Conservation (phyloP, 495 filamentous ascomycete species). For the Hypoxylon lienhwacheense region DNA sequence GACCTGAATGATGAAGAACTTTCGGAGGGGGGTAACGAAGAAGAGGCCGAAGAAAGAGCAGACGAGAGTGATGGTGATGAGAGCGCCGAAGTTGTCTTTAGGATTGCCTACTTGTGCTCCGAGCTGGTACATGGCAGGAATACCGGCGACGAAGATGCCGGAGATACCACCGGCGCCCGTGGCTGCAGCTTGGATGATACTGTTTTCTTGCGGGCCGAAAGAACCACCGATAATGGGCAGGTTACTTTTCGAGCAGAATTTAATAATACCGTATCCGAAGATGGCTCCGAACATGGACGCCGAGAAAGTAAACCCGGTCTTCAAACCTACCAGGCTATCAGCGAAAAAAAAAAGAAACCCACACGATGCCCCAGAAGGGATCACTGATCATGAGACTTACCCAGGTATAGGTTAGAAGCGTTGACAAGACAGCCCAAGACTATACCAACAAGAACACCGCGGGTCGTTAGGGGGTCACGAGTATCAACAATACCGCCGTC, state of each 20-base stretch:
- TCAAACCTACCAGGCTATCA: slow-evolving; percentile 53
- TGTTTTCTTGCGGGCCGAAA: slow-evolving; percentile 70
- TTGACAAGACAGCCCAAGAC: slow-evolving; percentile 62
- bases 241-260: slow-evolving; percentile 52
- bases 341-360: too few relatives aligned
- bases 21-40: slow-evolving; percentile 66
- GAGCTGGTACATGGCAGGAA: slow-evolving; percentile 66
- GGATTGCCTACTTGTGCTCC: slow-evolving; percentile 54
- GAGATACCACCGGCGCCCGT: slow-evolving; percentile 65
- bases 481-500: slow-evolving; percentile 48
- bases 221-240: slow-evolving; percentile 61
- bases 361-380: neutral
- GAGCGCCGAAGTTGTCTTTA: slow-evolving; percentile 57
- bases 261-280: slow-evolving; percentile 67
- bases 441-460: slow-evolving; percentile 60
- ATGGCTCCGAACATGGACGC: slow-evolving; percentile 64
- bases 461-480: slow-evolving; percentile 56
- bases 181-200: slow-evolving; percentile 65
- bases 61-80: slow-evolving; percentile 64
- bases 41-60: slow-evolving; percentile 69
- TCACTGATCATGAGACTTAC: slow-evolving; percentile 36
- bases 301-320: slow-evolving; percentile 66
- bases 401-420: slow-evolving; percentile 67
- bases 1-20: slow-evolving; percentile 70
- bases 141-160: slow-evolving; percentile 64